Conservation (phyloP, 208 protist genomes). For the Chromosphaera perkinsii region DNA sequence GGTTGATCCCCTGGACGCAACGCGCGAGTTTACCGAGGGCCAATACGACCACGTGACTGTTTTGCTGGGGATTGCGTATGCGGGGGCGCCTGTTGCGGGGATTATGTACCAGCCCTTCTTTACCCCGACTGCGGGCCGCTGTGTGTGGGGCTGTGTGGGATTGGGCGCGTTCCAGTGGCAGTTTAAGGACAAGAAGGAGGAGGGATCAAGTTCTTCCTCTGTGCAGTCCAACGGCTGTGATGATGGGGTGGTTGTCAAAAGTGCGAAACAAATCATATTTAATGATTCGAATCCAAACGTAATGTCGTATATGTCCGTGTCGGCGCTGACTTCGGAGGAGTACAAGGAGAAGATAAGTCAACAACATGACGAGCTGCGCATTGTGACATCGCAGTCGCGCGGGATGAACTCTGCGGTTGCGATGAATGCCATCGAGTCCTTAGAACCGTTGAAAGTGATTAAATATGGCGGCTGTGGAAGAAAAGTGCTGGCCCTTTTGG, state of each 20-base stretch:
- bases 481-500: constrained; percentile 4
- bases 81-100: background rate
- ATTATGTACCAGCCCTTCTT: constrained; percentile 20
- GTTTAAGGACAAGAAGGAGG: too few species aligned
- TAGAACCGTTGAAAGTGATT: background rate
- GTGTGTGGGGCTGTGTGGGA: constrained; percentile 1
- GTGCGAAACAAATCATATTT: too few species aligned
- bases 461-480: constrained; percentile 3
- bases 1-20: constrained; percentile 20
- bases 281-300: too few species aligned
- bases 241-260: too few species aligned
- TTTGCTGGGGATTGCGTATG: constrained; percentile 9
- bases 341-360: background rate
- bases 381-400: too few species aligned
- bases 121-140: background rate
- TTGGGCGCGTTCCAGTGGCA: too few species aligned
- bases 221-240: too few species aligned
- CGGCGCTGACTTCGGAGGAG: background rate
- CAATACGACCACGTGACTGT: constrained; percentile 13
- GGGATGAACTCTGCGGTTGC: too few species aligned
- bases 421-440: background rate
- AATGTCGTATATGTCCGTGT: background rate
- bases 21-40: constrained; percentile 13
- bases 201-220: too few species aligned
- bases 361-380: too few species aligned